A percentile compares a stretch with the other conserved stretches of the same genome.
Conservation (phyloP, 1,139 yeast species). For the Candida tropicalis region DNA sequence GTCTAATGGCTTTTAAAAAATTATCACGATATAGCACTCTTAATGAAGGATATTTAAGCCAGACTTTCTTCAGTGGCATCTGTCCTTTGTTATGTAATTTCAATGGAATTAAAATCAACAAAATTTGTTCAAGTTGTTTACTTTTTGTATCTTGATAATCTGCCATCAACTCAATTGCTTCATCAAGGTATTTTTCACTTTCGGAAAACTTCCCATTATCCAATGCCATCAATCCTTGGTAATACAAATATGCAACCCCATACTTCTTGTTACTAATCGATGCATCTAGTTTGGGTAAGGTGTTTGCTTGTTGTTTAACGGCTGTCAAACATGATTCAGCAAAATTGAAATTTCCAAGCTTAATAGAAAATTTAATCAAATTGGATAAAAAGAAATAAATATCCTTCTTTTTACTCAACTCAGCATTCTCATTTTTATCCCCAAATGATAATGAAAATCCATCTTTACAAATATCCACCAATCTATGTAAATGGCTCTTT, state of each 20-base stretch:
- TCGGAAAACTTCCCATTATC: slow-evolving; percentile 60
- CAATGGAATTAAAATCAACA: slow-evolving; percentile 58
- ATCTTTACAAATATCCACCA: slow-evolving; percentile 70
- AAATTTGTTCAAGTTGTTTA: slow-evolving; percentile 41
- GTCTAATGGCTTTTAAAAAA: slow-evolving; percentile 49
- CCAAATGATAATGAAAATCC: slow-evolving; percentile 79
- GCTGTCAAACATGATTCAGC: slow-evolving; percentile 83
- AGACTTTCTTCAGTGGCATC: slow-evolving; percentile 43
- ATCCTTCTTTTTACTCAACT: slow-evolving; percentile 58
- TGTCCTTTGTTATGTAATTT: slow-evolving; percentile 44
- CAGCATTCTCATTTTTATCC: slow-evolving; percentile 63
- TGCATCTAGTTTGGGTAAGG: slow-evolving; percentile 54
- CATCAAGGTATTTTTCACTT: slow-evolving; percentile 51
- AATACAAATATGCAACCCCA: slow-evolving; percentile 63
- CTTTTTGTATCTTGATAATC: slow-evolving; percentile 18
- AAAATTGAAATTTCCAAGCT: slow-evolving; percentile 68
- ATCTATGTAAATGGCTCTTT: slow-evolving; percentile 45
- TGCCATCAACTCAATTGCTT: slow-evolving; percentile 45
- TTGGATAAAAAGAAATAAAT: slow-evolving; percentile 76
- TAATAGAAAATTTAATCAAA: slow-evolving; percentile 72
- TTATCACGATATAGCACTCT: slow-evolving; percentile 45
- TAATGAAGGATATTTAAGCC: slow-evolving; percentile 49
- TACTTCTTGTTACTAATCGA: slow-evolving; percentile 50
- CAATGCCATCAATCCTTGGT: slow-evolving; percentile 62
- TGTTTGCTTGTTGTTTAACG: slow-evolving; percentile 52